Evolutionary conservation across 1,284 basidiomycete species (phyloP), one percentile per base, ranked within the genome.

Genomic region (Neotropicomus parvogracilis): DNA sequence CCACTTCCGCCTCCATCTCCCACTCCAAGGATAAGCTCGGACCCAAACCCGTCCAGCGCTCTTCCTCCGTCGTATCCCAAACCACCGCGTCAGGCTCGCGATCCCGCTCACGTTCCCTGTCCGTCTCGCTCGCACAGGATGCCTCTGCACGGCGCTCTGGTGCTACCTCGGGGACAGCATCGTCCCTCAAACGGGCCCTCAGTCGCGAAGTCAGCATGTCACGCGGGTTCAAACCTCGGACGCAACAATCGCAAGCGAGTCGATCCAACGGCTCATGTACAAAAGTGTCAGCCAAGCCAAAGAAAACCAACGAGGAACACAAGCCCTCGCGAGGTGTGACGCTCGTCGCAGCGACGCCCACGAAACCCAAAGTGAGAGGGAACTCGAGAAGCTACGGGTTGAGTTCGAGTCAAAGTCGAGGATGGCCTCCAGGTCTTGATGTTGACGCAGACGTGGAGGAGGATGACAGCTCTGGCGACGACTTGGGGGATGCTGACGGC

Each of bases 141-240:
- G 72, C 75, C 20, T 75, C 76, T 41, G 68, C 72, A 19, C 70
- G 73, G 54, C 71, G 75, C 27, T 71, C 75, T 20, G 72, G 19
- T 47, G 55, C 41, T 54, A 68, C 36, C 12, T 48, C 54, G 0
- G 52, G 42, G 68, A 70, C 56, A 63, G 68, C 51, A 62, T 70
- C 51, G 56, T 64, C 35, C 68, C 75, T 65, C 57, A 78, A 77
- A 53, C 72, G 75, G 8, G 64, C 74, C 4, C 63, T 86, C 16
- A 78, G 74, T 48, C 73, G 81, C 28, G 85, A 88, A 63, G 73
- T 88, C 54, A 86, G 81, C 65, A 88, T 88, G 85, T 80, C 79
- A 12, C 75, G 81, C 20, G 76, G 68, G 19, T 85, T 88, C 68
- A 83, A 80, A 58, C 56, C 56, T 13, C 64, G 60, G 0, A 12